Base-by-base conservation (phyloP, 495 filamentous ascomycete species). In the Aspergillus bridgeri region DNA sequence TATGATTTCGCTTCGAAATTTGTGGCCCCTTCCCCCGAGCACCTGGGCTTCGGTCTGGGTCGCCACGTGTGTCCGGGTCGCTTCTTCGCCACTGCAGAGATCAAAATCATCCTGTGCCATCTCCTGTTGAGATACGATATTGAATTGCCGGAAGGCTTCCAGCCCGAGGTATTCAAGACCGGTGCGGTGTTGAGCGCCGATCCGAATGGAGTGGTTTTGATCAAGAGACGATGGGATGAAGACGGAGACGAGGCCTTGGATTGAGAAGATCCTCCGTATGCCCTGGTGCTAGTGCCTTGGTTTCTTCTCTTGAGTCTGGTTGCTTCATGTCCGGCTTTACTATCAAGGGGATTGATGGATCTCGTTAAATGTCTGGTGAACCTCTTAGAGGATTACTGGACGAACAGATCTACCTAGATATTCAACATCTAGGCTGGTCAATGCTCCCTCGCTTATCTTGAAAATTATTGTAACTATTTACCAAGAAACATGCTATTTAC, bases 101-200 rank as follows among this genome's bases (percentile, higher is more conserved):
- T 75, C 43, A 79, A 79, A 57, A 64, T 75, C 60, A 25, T 25
- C 5, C 6, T 54, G 48, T 52, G 46, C 25, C 70, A 77, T 56
- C 52, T 79, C 1, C 47, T 86, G 13, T 56, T 78, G 23, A 71
- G 72, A 23, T 85, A 80, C 52, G 81, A 86, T 17, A 63, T 81
- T 21, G 61, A 69, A 53, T 51, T 67, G 33, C 7, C 33, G 9
- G 7, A 9, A 13, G 13, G 7, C 2, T 13, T 11, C 33, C 13
- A 38, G 33, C 33, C 33, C 0, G 1, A 38, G 33, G 9, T 38
- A 4, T 15, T 38, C 11, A 38, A 38, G 9, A 13, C 17, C 5
- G 33, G 33, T 38, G 33, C 33, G 33, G 8, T 13, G 33, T 38
- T 38, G 33, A 15, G 33, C 17, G 33, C 33, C 11, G 9, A 38